Evolutionary conservation across 305 asterid species (phyloP), one percentile per base, ranked within the genome.

Genomic region (Euphrasia arctica): DNA sequence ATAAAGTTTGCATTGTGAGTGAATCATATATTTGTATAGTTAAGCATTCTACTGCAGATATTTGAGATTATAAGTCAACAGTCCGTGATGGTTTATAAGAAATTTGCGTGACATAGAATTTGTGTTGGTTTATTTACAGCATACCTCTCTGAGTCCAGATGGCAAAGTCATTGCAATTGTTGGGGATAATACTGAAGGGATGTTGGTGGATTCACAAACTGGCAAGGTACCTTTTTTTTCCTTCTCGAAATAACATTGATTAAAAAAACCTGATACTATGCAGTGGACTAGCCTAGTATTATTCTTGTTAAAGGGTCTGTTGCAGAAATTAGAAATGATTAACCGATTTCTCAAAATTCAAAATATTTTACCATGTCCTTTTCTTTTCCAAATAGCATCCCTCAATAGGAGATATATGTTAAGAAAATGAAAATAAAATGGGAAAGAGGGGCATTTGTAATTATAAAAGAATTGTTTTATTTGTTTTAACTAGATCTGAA

Each of bases 121-220:
- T 50, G 5, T 71, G 56, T 68, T 66, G 67, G 58, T 70, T 68
- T 59, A 41, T 63, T 34, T 74, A 55, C 79, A 80, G 85, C 85
- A 80, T 65, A 72, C 82, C 63, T 77, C 85, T 50, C 70, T 80
- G 56, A 80, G 85, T 64, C 82, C 82, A 34, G 80, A 77, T 66
- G 78, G 80, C 52, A 80, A 77, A 77, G 29, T 77, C 49, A 52
- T 77, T 63, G 78, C 79, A 36, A 72, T 78, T 64, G 80, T 75
- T 64, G 82, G 83, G 62, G 86, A 78, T 67, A 78, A 73, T 71
- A 80, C 71, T 66, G 79, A 80, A 34, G 82, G 83, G 51, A 70
- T 78, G 74, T 55, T 81, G 69, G 79, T 75, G 58, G 81, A 80
- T 74, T 77, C 85, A 54, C 80, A 71, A 69, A 74, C 82, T 42